Evolutionary conservation across 225 moss, liverwort and hornwort genomes (phyloP).

Genomic region (Thuidium tamariscinum): DNA sequence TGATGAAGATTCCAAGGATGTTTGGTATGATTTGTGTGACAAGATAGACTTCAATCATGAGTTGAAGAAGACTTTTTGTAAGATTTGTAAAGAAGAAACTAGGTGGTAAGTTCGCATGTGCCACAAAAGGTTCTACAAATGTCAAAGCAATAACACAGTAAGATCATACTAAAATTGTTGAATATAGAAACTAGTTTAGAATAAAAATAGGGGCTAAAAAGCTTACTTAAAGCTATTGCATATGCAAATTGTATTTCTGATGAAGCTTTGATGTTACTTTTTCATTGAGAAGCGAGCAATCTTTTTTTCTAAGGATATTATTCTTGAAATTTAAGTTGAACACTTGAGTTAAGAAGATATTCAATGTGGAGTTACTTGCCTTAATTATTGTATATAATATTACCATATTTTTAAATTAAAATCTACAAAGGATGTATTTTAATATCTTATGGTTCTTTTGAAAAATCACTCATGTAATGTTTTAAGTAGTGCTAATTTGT

Average conservation of each 20-base stretch:
- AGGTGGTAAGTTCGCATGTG: not conserved
- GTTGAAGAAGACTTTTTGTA: not conserved
- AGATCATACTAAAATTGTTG: not conserved
- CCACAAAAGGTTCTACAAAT: not conserved
- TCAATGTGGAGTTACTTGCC: too few relatives aligned
- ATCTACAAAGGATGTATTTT: too few relatives aligned
- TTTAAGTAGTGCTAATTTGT: too few relatives aligned
- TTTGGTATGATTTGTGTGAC: not conserved
- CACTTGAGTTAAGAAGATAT: too few relatives aligned
- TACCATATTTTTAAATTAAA: too few relatives aligned
- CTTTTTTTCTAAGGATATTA: too few relatives aligned
- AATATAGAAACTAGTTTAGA: not conserved
- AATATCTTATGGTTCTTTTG: too few relatives aligned
- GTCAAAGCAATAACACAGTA: not conserved
- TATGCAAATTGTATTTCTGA: not conserved
- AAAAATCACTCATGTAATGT: too few relatives aligned
- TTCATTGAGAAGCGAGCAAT: not conserved
- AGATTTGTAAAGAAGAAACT: not conserved
- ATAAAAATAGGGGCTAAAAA: not conserved
- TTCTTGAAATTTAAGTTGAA: too few relatives aligned
- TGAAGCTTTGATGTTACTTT: not conserved
- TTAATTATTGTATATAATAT: too few relatives aligned
- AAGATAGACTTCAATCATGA: not conserved
- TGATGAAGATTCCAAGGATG: not conserved
- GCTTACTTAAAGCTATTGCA: not conserved